Conservation (phyloP, 2,329 filamentous ascomycete species). For the Graphilbum fragrans region DNA sequence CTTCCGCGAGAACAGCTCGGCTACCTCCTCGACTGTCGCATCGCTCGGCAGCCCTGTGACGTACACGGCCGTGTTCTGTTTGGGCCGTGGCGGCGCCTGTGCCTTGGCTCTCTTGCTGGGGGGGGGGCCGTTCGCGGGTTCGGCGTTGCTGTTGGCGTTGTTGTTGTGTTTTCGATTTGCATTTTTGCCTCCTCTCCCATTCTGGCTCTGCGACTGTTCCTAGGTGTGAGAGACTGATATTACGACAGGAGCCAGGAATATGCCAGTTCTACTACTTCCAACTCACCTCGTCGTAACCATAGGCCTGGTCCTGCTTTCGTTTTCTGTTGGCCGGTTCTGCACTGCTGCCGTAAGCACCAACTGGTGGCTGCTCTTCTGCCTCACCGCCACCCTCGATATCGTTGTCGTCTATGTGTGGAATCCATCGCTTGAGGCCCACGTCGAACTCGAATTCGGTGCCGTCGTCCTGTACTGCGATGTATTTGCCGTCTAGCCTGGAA, state of each 20-base stretch:
- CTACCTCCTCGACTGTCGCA: constrained; percentile 67
- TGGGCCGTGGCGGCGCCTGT: constrained; percentile 32
- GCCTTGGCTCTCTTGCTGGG: constrained; percentile 9
- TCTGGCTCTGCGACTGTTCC: too few species aligned
- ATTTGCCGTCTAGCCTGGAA: constrained; percentile 72
- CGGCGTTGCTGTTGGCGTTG: background rate
- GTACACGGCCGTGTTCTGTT: constrained; percentile 81
- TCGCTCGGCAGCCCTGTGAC: constrained; percentile 79
- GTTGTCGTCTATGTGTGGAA: constrained; percentile 34
- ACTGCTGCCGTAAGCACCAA: too few species aligned
- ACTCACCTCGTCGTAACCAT: constrained; percentile 25
- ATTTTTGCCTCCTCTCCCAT: background rate
- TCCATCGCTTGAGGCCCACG: constrained; percentile 58
- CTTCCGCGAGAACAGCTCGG: constrained; percentile 69
- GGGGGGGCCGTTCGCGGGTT: background rate
- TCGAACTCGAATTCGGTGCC: constrained; percentile 81
- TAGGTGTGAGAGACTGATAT: too few species aligned
- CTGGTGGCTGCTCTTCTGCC: background rate
- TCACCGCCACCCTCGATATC: constrained; percentile 11
- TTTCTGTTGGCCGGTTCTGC: constrained; percentile 16
- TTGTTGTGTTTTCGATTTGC: too few species aligned
- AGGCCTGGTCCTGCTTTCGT: constrained; percentile 25
- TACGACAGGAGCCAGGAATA: too few species aligned
- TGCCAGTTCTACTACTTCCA: too few species aligned
- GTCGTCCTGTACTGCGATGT: constrained; percentile 72